Evolutionary conservation across 768 basidiomycete genomes (phyloP).

Genomic region (Pleurotus eryngii): DNA sequence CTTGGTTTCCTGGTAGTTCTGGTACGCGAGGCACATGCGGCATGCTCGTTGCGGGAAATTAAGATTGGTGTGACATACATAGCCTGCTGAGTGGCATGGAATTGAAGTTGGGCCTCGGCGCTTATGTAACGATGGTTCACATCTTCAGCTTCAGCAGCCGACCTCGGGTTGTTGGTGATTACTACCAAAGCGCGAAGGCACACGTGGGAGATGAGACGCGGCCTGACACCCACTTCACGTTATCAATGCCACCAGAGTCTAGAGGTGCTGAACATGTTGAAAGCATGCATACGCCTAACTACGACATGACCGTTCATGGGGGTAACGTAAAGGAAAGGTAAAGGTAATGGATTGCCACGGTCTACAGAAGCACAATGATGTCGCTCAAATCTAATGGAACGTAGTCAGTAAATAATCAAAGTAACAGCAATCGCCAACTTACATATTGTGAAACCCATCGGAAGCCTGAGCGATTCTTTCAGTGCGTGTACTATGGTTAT

Average conservation of each 20-base stretch:
- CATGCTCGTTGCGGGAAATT: neutral
- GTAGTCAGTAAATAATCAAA: neutral
- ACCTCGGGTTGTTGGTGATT: too few species aligned
- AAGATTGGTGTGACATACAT: too few species aligned
- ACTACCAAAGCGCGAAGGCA: too few species aligned
- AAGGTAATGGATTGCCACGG: neutral
- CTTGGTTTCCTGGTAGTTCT: conserved; percentile 63
- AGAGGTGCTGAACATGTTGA: neutral
- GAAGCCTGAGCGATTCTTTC: conserved; percentile 58
- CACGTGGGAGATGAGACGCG: too few species aligned
- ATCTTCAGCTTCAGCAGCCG: too few species aligned
- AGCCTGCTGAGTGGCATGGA: too few species aligned
- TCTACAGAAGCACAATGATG: conserved; percentile 11
- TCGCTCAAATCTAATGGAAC: neutral
- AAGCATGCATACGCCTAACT: conserved; percentile 6
- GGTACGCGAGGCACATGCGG: conserved; percentile 39
- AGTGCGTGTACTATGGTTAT: neutral
- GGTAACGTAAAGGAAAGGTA: conserved; percentile 2
- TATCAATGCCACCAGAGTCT: too few species aligned
- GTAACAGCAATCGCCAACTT: conserved; percentile 25
- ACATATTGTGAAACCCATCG: conserved; percentile 98
- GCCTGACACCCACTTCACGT: too few species aligned
- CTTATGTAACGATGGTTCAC: too few species aligned
- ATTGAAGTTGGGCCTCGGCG: too few species aligned
- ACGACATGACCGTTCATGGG: conserved; percentile 2